Base-by-base conservation (phyloP, 257 asterid species). In the Coffea eugenioides region DNA sequence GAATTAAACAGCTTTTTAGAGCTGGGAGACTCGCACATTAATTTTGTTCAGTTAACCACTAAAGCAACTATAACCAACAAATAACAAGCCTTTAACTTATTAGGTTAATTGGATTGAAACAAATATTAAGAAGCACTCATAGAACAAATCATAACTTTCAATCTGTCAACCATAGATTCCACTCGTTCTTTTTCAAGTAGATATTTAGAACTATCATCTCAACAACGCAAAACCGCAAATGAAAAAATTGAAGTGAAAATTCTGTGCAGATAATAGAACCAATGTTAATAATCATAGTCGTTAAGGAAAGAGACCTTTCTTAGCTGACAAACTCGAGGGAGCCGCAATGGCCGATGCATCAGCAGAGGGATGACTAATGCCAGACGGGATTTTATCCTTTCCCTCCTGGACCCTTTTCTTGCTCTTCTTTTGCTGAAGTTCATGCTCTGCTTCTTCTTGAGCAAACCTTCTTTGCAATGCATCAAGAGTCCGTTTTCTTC, bases 401-500 rank as follows among this genome's bases (percentile, higher is more conserved):
- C 75, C 83, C 67, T 83, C 87, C 23, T 59, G 64, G 43, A 86
- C 84, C 78, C 85, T 84, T 86, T 85, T 91, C 81, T 87, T 89
- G 87, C 85, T 74, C 82, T 85, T 87, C 75, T 87, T 87, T 70
- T 89, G 88, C 71, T 82, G 91, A 14, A 79, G 59, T 39, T 83
- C 87, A 83, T 83, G 78, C 75, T 90, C 97, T 27, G 95, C 89
- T 86, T 92, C 87, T 15, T 92, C 89, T 88, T 89, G 95, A 8
- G 96, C 96, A 68, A 89, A 90, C 83, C 97, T 90, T 84, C 90
- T 89, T 76, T 89, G 93, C 64, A 95, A 73, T 62, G 99, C 99
- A 59, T 93, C 98, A 80, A 86, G 27, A 3, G 97, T 85, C 75
- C 97, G 88, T 79, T 83, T 95, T 87, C 78, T 89, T 81, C 91